Evolutionary conservation across 257 asterid genomes (phyloP).

Genomic region (Solanum piurae): DNA sequence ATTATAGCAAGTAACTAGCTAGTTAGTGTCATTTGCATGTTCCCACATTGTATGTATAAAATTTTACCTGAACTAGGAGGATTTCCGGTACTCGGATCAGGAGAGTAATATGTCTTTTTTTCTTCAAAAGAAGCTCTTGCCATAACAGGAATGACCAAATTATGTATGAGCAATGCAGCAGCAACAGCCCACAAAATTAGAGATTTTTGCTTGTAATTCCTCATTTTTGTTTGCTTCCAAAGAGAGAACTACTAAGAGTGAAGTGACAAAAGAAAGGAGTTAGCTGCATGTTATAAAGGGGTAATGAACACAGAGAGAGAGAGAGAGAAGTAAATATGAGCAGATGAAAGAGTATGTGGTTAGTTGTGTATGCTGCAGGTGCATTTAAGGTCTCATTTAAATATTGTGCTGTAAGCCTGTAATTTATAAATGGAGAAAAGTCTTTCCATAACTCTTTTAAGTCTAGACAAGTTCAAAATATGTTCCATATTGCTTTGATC

Average conservation of each 20-base stretch:
- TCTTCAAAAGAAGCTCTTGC: slow-evolving; percentile 30
- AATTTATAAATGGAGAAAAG: not conserved
- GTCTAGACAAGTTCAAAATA: not conserved
- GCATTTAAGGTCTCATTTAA: slow-evolving; percentile 46
- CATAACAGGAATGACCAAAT: slow-evolving; percentile 24
- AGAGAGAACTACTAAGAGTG: not conserved
- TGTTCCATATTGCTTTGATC: not conserved
- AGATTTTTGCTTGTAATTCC: slow-evolving; percentile 24
- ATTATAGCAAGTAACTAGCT: not conserved
- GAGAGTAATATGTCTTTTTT: slow-evolving; percentile 47
- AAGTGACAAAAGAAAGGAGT: slow-evolving; percentile 2
- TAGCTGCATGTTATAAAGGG: slow-evolving; percentile 16
- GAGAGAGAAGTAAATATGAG: slow-evolving; percentile 45
- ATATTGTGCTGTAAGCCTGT: not conserved
- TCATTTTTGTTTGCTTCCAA: not conserved
- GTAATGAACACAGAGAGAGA: slow-evolving; percentile 1
- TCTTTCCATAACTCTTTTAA: not conserved
- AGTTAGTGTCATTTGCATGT: not conserved
- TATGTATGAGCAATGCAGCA: slow-evolving; percentile 40
- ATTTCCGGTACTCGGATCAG: slow-evolving; percentile 36
- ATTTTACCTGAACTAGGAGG: slow-evolving; percentile 34
- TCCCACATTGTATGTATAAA: not conserved
- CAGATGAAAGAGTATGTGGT: slow-evolving; percentile 67
- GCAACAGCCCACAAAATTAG: slow-evolving; percentile 36
- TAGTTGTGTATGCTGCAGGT: slow-evolving; percentile 47